phyloP scores from a whole-genome alignment of 1,284 basidiomycete genomes.

The Rhodotorula sp. region DNA sequence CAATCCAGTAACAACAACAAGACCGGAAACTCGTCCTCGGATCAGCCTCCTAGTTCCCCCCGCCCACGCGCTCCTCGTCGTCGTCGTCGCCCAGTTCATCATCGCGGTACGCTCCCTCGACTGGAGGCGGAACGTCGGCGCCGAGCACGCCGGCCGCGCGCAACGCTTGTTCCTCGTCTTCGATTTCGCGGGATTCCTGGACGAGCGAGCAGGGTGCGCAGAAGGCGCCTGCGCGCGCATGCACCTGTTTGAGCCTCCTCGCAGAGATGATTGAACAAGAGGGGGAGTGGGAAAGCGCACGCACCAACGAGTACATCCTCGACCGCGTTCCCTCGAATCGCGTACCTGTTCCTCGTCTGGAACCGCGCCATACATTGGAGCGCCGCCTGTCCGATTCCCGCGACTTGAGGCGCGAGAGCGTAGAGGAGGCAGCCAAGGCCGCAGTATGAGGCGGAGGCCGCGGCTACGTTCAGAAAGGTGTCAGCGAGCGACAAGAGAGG shows the following conservation, averaged over 20 bases:
- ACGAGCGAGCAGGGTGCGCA: conserved; percentile 34
- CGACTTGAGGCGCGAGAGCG: conserved; percentile 28
- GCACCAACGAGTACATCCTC: conserved; percentile 33
- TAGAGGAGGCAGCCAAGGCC: conserved; percentile 33
- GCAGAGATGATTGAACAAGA: too few species aligned
- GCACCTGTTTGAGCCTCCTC: too few species aligned
- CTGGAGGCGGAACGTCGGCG: not conserved
- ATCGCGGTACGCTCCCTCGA: conserved; percentile 19
- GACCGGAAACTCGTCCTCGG: too few species aligned
- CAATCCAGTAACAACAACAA: too few species aligned
- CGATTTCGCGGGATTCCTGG: conserved; percentile 35
- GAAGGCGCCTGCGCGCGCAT: conserved; percentile 14
- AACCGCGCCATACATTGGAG: conserved; percentile 32
- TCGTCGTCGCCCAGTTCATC: conserved; percentile 1
- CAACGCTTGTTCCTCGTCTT: conserved; percentile 30
- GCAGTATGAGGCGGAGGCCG: conserved; percentile 14
- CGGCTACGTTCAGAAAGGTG: conserved; percentile 1
- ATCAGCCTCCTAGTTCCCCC: too few species aligned
- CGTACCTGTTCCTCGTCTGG: conserved; percentile 33
- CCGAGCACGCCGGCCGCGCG: not conserved
- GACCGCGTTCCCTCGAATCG: conserved; percentile 29
- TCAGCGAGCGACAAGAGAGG: not conserved
- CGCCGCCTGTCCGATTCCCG: conserved; percentile 32
- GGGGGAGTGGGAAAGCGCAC: not conserved
- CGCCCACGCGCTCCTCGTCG: too few species aligned